Conservation (phyloP, 208 protist species). For the Acanthamoeba royreba region DNA sequence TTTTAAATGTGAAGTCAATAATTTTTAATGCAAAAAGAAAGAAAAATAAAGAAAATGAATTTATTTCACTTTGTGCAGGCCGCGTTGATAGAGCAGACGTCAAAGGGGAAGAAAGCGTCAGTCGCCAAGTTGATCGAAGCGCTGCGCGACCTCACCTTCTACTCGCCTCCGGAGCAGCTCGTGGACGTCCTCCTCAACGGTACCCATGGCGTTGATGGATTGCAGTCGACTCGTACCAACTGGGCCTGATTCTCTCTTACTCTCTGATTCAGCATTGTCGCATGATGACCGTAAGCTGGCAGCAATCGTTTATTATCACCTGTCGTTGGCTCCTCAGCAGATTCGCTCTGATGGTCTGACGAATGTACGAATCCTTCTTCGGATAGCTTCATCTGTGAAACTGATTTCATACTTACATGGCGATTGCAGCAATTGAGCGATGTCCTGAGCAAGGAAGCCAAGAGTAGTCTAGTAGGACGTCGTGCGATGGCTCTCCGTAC, state of each 20-base stretch:
- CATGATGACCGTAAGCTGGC: background rate
- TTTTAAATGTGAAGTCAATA: background rate
- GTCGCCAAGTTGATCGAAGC: slow-evolving; percentile 1
- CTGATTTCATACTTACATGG: background rate
- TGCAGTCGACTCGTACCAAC: background rate
- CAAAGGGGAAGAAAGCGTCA: slow-evolving; percentile 16
- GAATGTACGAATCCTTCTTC: background rate
- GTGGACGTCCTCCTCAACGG: background rate
- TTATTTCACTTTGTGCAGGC: background rate
- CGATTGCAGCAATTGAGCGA: background rate
- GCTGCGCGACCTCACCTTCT: background rate
- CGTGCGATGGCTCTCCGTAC: background rate
- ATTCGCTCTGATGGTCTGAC: background rate
- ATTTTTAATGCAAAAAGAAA: too few relatives aligned
- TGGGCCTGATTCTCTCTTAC: background rate
- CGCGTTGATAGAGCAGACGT: background rate
- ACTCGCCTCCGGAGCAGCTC: background rate
- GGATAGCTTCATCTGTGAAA: background rate
- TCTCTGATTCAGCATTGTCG: background rate
- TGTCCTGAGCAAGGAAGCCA: background rate
- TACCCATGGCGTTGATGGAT: background rate
- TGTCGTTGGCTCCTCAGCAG: background rate
- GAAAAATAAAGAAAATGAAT: background rate
- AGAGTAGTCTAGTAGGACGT: background rate
- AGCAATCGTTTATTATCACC: background rate